Percentiles rank a stretch among this genome's conserved stretches.
These are phyloP conservation scores for Eucalyptus polyanthemos DNA, from an alignment of 345 rosid species.

Conservation along the genomic window DNA sequence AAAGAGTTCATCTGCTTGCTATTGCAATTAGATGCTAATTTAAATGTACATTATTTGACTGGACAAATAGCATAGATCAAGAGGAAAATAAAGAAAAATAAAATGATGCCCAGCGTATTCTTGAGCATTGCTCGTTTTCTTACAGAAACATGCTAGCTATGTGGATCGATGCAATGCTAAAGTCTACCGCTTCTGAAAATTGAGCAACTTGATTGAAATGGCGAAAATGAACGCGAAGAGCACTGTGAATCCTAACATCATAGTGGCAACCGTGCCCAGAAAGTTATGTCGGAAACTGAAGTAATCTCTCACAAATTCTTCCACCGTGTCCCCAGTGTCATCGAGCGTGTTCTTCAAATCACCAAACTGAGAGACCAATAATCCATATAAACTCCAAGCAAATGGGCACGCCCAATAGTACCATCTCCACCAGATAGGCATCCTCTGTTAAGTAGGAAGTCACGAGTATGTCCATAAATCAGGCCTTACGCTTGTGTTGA, in stretches of 20 bases:
- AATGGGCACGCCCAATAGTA: constrained; percentile 30
- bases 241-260: constrained; percentile 5
- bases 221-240: constrained; percentile 13
- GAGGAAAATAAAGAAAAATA: neutral
- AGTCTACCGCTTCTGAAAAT: constrained; percentile 17
- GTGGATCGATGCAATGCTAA: neutral
- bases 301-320: neutral
- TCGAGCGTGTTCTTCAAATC: neutral
- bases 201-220: constrained; percentile 5
- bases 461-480: neutral
- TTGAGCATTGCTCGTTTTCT: neutral
- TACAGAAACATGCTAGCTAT: neutral
- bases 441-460: constrained; percentile 6
- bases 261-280: constrained; percentile 10
- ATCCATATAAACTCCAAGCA: constrained; percentile 26
- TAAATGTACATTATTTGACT: neutral
- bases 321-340: neutral
- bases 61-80: neutral
- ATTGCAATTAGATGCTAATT: neutral
- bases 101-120: neutral
- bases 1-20: neutral
- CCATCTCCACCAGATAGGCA: constrained; percentile 41
- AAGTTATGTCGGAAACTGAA: constrained; percentile 23
- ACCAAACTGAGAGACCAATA: constrained; percentile 24
- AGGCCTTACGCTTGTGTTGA: neutral